These are phyloP conservation scores for Babesia ovata DNA, from an alignment of 169 alveolate species.

Conservation along the genomic window DNA sequence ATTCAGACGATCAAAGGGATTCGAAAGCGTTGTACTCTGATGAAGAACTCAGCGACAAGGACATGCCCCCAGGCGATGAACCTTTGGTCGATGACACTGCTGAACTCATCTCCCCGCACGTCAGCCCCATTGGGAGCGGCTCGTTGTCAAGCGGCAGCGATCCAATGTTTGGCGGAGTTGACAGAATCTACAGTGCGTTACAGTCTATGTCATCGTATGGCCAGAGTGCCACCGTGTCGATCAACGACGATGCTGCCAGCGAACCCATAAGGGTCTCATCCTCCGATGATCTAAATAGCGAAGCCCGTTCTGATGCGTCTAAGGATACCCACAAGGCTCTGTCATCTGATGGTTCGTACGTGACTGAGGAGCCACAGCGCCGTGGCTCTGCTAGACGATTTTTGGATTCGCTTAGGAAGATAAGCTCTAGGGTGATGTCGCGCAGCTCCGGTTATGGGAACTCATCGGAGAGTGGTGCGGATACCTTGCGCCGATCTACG, in stretches of 20 bases:
- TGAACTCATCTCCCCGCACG: too few relatives aligned
- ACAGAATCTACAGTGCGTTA: conserved; percentile 4
- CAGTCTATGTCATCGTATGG: conserved; percentile 13
- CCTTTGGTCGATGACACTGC: too few relatives aligned
- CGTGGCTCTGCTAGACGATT: background rate
- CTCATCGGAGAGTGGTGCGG: conserved; percentile 10
- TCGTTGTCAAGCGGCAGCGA: background rate
- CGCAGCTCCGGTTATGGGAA: background rate
- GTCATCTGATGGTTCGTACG: background rate
- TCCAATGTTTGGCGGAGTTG: conserved; percentile 9
- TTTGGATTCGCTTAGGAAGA: background rate
- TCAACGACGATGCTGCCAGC: background rate
- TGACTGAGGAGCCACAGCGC: background rate
- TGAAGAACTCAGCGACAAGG: too few relatives aligned
- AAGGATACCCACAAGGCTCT: background rate
- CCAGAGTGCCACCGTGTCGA: background rate
- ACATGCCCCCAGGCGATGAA: too few relatives aligned
- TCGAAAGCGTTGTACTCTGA: too few relatives aligned
- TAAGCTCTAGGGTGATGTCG: background rate
- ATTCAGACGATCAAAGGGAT: background rate
- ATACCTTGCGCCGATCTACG: background rate
- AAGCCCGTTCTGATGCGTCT: background rate
- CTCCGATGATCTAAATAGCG: background rate
- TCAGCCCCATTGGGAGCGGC: too few relatives aligned
- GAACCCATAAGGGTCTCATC: background rate